Evolutionary conservation across 257 asterid species (phyloP).

Genomic region (Scutellaria barbata): DNA sequence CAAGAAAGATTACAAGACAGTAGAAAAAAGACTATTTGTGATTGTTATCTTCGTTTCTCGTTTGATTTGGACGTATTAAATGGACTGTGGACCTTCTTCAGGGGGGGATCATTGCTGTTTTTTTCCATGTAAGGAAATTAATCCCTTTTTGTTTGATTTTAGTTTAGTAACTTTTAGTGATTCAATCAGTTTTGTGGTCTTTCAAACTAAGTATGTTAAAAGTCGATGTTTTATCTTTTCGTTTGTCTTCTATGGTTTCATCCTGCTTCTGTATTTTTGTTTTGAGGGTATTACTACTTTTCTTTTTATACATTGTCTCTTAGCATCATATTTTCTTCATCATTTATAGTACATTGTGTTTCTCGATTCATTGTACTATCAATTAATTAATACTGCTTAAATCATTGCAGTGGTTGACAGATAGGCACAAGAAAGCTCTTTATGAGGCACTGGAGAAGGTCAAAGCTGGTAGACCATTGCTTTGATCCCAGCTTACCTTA

Average conservation of each 20-base stretch:
- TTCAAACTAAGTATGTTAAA: neutral
- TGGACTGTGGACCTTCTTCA: too few species aligned
- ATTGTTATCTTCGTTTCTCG: constrained; percentile 20
- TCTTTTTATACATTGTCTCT: constrained; percentile 1
- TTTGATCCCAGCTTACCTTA: neutral
- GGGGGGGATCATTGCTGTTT: too few species aligned
- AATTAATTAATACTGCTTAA: constrained; percentile 2
- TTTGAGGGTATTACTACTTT: neutral
- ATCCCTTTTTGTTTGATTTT: neutral
- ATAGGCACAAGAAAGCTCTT: constrained; percentile 82
- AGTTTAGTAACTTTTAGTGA: neutral
- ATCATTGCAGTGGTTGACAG: constrained; percentile 68
- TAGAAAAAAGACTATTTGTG: neutral
- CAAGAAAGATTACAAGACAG: neutral
- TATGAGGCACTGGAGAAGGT: constrained; percentile 91
- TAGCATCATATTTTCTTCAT: neutral
- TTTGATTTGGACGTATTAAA: neutral
- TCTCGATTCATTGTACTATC: constrained; percentile 7
- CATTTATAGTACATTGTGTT: constrained; percentile 27
- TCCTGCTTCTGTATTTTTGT: neutral
- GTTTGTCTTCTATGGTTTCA: neutral
- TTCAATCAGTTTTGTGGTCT: neutral
- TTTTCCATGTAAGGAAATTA: too few species aligned
- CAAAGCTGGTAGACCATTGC: constrained; percentile 68
- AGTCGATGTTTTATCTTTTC: neutral